Evolutionary conservation across 1,284 basidiomycete species (phyloP).

Genomic region (Marasmius fiardii): DNA sequence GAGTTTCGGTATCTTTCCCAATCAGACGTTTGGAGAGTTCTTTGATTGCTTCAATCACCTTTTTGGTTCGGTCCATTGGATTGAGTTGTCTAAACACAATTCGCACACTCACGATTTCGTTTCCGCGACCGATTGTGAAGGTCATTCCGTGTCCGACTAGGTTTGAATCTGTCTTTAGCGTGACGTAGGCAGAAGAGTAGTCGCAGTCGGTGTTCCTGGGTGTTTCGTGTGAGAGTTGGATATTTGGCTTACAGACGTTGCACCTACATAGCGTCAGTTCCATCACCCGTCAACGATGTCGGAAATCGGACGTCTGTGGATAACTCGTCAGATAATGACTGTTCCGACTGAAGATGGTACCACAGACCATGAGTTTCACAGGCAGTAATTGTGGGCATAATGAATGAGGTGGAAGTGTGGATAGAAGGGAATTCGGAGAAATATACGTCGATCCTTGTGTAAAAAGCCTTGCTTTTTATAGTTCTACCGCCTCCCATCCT

Average conservation of each 20-base stretch:
- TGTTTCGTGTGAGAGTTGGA: slow-evolving; percentile 11
- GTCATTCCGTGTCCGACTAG: slow-evolving; percentile 92
- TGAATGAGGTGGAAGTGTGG: not conserved
- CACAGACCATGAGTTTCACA: slow-evolving; percentile 51
- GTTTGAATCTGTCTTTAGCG: slow-evolving; percentile 68
- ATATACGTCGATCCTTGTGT: not conserved
- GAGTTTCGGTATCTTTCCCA: slow-evolving; percentile 79
- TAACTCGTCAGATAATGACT: slow-evolving; percentile 7
- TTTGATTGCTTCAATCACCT: slow-evolving; percentile 80
- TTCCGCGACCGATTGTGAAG: slow-evolving; percentile 95
- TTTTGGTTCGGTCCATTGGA: slow-evolving; percentile 3
- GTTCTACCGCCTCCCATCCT: too few species aligned
- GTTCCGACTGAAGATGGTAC: not conserved
- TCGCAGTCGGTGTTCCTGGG: slow-evolving; percentile 90
- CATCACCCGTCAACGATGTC: slow-evolving; percentile 81
- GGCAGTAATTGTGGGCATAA: slow-evolving; percentile 45
- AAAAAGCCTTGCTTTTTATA: too few species aligned
- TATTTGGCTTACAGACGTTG: not conserved
- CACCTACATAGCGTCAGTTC: slow-evolving; percentile 79
- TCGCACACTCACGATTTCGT: slow-evolving; percentile 70
- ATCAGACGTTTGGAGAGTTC: slow-evolving; percentile 78
- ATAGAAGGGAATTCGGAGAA: not conserved
- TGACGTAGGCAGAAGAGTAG: slow-evolving; percentile 91
- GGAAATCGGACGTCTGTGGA: slow-evolving; percentile 76
- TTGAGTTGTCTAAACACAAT: not conserved